These are phyloP conservation scores for Wickerhamiella bombiphila DNA, from an alignment of 805 yeast species.

Conservation along the genomic window DNA sequence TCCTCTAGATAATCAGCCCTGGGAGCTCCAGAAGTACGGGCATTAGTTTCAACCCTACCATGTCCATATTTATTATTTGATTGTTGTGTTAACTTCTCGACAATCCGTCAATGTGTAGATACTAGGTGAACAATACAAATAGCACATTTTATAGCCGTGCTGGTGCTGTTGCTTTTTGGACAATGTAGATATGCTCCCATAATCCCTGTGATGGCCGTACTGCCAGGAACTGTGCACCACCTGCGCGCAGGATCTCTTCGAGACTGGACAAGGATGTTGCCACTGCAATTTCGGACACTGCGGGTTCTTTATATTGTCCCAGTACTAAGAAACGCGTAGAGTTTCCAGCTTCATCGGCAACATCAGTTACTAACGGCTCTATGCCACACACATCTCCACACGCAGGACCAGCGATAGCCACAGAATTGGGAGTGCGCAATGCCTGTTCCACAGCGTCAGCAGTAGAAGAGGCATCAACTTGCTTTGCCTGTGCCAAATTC, in stretches of 20 bases:
- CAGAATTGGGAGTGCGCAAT: conserved; percentile 28
- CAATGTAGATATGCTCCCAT: conserved; percentile 8
- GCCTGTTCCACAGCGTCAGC: conserved; percentile 70
- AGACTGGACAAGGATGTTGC: background rate
- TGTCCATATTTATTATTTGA: background rate
- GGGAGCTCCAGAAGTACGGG: conserved; percentile 69
- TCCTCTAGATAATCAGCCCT: conserved; percentile 87
- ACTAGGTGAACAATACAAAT: too few species aligned
- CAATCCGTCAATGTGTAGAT: too few species aligned
- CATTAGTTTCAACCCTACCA: conserved; percentile 27
- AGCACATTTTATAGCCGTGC: background rate
- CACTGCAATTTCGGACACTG: background rate
- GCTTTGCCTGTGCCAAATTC: conserved; percentile 28
- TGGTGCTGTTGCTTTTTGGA: conserved; percentile 1
- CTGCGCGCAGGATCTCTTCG: background rate
- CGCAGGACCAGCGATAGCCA: conserved; percentile 60
- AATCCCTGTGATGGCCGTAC: conserved; percentile 1
- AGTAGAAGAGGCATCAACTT: conserved; percentile 62
- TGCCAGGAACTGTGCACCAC: background rate
- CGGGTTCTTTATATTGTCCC: background rate
- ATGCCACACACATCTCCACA: conserved; percentile 52
- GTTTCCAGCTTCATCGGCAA: conserved; percentile 63
- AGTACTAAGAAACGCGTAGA: conserved; percentile 76
- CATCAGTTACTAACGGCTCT: conserved; percentile 37
- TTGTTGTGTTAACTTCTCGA: too few species aligned